Evolutionary conservation across 169 alveolate genomes (phyloP).

Genomic region (Cryptosporidium ryanae): DNA sequence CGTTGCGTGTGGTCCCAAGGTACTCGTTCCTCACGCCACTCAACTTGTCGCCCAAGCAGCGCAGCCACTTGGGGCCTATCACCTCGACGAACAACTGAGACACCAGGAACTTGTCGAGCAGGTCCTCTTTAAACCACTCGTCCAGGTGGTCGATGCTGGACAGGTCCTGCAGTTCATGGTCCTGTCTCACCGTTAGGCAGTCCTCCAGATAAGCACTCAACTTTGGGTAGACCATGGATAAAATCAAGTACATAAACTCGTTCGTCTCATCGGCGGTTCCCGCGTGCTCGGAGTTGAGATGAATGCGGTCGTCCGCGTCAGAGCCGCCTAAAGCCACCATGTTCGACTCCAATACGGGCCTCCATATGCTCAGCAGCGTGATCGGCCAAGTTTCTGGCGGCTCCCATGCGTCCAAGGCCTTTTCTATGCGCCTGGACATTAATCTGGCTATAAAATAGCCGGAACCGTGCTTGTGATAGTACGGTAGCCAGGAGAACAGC

Average conservation of each 20-base stretch:
- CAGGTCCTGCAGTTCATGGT: constrained; percentile 5
- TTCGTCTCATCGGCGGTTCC: constrained; percentile 4
- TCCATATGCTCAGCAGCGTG: constrained; percentile 14
- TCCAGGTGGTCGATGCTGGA: constrained; percentile 14
- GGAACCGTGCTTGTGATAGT: constrained; percentile 35
- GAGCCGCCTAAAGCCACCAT: neutral
- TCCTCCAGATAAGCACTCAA: constrained; percentile 2
- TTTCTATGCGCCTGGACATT: constrained; percentile 9
- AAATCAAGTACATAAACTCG: constrained; percentile 16
- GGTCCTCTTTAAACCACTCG: constrained; percentile 8
- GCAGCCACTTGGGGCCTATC: constrained; percentile 66
- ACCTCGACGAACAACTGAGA: constrained; percentile 32
- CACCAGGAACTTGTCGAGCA: constrained; percentile 9
- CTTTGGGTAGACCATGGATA: constrained; percentile 16
- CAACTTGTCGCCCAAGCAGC: neutral
- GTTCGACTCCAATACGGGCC: constrained; percentile 31
- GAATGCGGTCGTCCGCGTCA: neutral
- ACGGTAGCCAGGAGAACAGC: constrained; percentile 54
- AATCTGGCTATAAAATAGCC: constrained; percentile 25
- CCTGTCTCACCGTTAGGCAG: neutral
- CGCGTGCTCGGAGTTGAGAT: too few species aligned
- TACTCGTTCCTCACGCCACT: neutral
- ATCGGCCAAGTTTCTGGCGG: constrained; percentile 73
- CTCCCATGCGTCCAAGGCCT: constrained; percentile 22
- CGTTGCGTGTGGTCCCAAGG: neutral